Conservation (phyloP, 768 basidiomycete genomes). For the Cubamyces sp. region DNA sequence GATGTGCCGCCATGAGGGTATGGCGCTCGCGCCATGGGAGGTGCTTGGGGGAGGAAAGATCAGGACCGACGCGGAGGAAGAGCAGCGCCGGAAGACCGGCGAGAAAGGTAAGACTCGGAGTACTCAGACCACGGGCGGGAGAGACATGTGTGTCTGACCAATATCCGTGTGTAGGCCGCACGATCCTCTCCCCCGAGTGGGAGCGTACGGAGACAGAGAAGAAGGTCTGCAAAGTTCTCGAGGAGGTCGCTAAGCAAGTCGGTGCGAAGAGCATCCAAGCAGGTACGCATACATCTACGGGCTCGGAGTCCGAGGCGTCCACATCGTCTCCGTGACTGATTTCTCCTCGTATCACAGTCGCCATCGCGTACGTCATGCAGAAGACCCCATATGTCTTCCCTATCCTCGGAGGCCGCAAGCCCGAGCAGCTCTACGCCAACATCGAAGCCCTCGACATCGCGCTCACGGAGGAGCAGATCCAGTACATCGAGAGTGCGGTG, state of each 20-base stretch:
- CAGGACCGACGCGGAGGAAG: constrained; percentile 44
- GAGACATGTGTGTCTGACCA: background rate
- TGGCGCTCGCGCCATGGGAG: constrained; percentile 47
- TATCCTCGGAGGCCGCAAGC: constrained; percentile 54
- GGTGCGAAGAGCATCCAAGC: constrained; percentile 52
- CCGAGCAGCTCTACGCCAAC: constrained; percentile 55
- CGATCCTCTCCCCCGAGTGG: constrained; percentile 41
- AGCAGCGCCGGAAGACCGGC: constrained; percentile 33
- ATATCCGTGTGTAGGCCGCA: constrained; percentile 36
- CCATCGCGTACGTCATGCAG: constrained; percentile 58
- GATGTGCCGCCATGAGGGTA: constrained; percentile 32
- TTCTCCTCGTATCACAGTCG: constrained; percentile 38
- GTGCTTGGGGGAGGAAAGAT: constrained; percentile 47
- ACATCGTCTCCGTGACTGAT: background rate
- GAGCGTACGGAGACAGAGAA: constrained; percentile 50
- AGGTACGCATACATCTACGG: constrained; percentile 36
- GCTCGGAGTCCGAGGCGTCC: background rate
- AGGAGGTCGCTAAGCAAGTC: constrained; percentile 54
- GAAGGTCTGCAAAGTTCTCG: constrained; percentile 47
- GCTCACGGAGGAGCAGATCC: constrained; percentile 50
- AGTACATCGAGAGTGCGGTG: constrained; percentile 45
- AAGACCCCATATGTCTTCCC: constrained; percentile 59
- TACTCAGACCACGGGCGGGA: background rate
- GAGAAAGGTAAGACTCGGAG: constrained; percentile 39
- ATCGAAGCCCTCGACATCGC: constrained; percentile 53